Evolutionary conservation across 148 eudicot genomes (phyloP).

Genomic region (Silene latifolia): DNA sequence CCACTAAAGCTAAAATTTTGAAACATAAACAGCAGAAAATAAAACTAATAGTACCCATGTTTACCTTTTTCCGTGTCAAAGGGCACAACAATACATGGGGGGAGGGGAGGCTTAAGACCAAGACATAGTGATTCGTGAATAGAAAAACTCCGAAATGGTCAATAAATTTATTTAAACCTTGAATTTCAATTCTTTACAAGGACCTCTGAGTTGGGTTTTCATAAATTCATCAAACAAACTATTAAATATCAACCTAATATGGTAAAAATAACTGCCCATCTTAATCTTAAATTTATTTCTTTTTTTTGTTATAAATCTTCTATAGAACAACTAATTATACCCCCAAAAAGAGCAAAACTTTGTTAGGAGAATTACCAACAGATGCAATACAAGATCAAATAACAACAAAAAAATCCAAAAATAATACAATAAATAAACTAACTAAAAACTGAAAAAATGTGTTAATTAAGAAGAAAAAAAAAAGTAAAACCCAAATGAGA

Average conservation of each 20-base stretch:
- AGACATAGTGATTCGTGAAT: too few species aligned
- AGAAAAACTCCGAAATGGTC: constrained; percentile 14
- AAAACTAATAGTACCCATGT: too few species aligned
- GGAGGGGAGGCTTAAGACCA: too few species aligned
- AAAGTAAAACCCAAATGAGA: constrained; percentile 32
- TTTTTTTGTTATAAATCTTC: neutral
- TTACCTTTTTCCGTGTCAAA: too few species aligned
- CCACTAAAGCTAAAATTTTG: neutral
- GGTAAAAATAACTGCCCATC: neutral
- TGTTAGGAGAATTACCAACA: too few species aligned
- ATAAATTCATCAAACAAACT: neutral
- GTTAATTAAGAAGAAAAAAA: neutral
- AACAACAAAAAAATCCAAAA: neutral
- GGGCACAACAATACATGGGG: too few species aligned
- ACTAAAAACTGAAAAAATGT: neutral
- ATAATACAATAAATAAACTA: neutral
- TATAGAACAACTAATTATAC: too few species aligned
- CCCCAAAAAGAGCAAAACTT: neutral
- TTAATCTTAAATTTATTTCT: neutral
- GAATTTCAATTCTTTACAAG: constrained; percentile 4
- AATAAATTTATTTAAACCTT: constrained; percentile 23
- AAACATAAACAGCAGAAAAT: neutral
- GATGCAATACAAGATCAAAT: neutral
- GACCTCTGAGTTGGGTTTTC: constrained; percentile 7
- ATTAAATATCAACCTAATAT: neutral